Percentiles rank a stretch among this genome's conserved stretches.
These are phyloP conservation scores for Prunus mira DNA, from an alignment of 306 rosid species.

Conservation along the genomic window DNA sequence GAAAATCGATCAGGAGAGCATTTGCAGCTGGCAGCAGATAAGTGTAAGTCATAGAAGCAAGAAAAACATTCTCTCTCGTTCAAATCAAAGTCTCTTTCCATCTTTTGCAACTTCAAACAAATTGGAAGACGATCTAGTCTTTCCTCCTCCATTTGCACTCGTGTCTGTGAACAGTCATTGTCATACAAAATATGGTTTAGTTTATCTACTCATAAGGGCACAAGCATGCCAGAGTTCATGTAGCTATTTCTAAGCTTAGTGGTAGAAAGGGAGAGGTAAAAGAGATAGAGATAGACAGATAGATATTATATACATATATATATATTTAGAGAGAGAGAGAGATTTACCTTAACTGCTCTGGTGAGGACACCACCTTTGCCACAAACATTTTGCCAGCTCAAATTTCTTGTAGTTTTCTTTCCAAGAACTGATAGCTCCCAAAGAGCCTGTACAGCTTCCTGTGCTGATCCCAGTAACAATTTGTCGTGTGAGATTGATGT, in stretches of 20 bases:
- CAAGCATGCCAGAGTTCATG: not conserved
- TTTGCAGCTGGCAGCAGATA: slow-evolving; percentile 70
- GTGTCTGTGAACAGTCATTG: slow-evolving; percentile 43
- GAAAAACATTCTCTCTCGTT: slow-evolving; percentile 82
- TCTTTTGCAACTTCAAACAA: slow-evolving; percentile 54
- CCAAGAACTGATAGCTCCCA: slow-evolving; percentile 43
- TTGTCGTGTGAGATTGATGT: slow-evolving; percentile 95
- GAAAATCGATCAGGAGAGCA: slow-evolving; percentile 78
- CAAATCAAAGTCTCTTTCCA: slow-evolving; percentile 66
- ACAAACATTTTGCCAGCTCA: slow-evolving; percentile 58
- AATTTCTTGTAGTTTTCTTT: slow-evolving; percentile 44
- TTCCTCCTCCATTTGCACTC: slow-evolving; percentile 72
- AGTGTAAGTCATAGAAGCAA: slow-evolving; percentile 86
- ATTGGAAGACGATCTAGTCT: slow-evolving; percentile 61
- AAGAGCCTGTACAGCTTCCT: slow-evolving; percentile 64
- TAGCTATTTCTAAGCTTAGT: not conserved
- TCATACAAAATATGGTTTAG: not conserved
- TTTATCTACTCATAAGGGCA: not conserved
- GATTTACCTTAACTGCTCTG: slow-evolving; percentile 64
- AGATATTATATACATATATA: too few relatives aligned
- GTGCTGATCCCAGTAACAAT: slow-evolving; percentile 72
- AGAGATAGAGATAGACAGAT: too few relatives aligned
- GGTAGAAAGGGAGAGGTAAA: slow-evolving; percentile 1
- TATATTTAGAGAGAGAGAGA: not conserved
- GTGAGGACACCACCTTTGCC: slow-evolving; percentile 85